Evolutionary conservation across 129 eudicot genomes (phyloP), one percentile per base, ranked within the genome.

Genomic region (Dittrichia graveolens): DNA sequence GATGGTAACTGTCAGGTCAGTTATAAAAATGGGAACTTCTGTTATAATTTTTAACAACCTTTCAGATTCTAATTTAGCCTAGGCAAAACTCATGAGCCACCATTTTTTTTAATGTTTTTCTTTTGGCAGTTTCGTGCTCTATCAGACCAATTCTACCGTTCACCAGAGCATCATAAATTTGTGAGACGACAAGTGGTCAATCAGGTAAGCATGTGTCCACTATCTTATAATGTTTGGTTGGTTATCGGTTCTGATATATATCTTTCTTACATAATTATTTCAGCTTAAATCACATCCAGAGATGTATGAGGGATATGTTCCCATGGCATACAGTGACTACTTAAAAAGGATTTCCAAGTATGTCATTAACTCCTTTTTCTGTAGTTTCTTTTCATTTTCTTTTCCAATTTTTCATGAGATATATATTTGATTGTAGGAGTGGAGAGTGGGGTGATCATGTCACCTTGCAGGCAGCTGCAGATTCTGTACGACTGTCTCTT

Each of bases 401-500:
- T 13, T 69, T 13, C 9, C 5, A 19, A 6, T 44, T 65, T 49
- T 39, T 65, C 3, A 61, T 44, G 14, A 42, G 76, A 50, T 61
- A 5, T 42, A 6, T 79, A 34, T 59, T 65, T 15, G 9, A 45
- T n/a, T 34, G 19, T 75, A 90, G 96, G 89, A 84, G 76, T 67
- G 96, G 91, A 60, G 96, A 90, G 64, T 90, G 96, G 96, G 96
- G 96, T 68, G 96, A 90, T 87, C 96, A 90, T 56, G 87, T 90
- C 71, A 85, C 96, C 24, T 80, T 90, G 78, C 96, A 90, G 73
- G 96, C 96, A 69, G 96, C 96, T 47, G 92, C 96, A 35, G 96
- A 87, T 83, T 87, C 87, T 71, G 96, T 90, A 85, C 61, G 48
- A 31, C 68, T 64, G 61, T 71, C 38, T 63, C 43, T 45, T 18